Base-by-base conservation (phyloP, 164 flowering plant species). In the Aristolochia contorta region DNA sequence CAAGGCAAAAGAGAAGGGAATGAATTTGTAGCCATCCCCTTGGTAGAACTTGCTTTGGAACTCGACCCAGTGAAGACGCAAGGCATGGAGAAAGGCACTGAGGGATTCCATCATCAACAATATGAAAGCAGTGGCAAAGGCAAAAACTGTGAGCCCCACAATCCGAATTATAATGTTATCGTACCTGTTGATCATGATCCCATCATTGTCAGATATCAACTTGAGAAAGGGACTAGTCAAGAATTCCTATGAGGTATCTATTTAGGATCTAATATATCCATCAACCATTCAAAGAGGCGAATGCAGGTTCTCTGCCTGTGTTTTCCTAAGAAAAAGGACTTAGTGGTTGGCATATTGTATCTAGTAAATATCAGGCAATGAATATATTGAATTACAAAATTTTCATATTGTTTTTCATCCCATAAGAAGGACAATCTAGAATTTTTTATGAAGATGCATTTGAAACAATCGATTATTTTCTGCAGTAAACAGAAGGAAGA, bases 51-150 rank as follows among this genome's bases (percentile, higher is more conserved):
- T 91, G 69, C 64, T 78, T 65, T 83, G 89, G 62, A 80, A 91
- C 59, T 91, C 97, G 57, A 91, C 91, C 97, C 97, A 91, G 59
- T 91, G 97, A 48, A 91, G 97, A 80, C 97, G 87, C 79, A 91
- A 65, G 33, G 97, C 93, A 53, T 91, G 97, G 47, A 91, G 88
- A 61, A 91, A 86, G 33, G 97, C 97, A 63, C 97, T 91, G 12
- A 91, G 89, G 10, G 84, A 80, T 67, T 91, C 97, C 97, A 91
- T 91, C 94, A 88, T 84, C 24, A 91, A 90, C 53, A 91, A 75
- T 57, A 88, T 72, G 65, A 84, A 86, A 30, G 94, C 91, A 22
- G 97, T 91, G 32, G 97, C 97, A 63, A 84, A 84, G 33, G 86
- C 80, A 70, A 91, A 91, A 60, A 91, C 87, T 21, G 71, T 74